Percentiles rank a stretch among this genome's conserved stretches.
phyloP scores from a whole-genome alignment of 352 stramenopile species.

The Vaucheria bursata region DNA sequence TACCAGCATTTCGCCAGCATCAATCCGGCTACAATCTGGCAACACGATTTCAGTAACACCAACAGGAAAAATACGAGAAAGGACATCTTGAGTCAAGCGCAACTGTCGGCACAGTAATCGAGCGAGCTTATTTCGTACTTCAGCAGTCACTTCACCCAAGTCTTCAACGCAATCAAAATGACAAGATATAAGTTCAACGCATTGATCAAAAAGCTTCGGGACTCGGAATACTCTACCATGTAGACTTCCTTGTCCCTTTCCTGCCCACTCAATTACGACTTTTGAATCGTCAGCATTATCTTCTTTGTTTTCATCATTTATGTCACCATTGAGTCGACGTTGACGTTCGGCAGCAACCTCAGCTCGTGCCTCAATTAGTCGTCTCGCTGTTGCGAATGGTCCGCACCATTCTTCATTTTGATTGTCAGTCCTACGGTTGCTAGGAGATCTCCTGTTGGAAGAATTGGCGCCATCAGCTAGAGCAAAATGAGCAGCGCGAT shows the following conservation, averaged over 20 bases:
- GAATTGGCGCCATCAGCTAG: constrained; percentile 4
- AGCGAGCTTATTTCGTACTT: constrained; percentile 31
- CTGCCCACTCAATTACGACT: constrained; percentile 20
- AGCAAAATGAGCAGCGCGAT: constrained; percentile 23
- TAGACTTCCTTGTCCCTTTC: constrained; percentile 16
- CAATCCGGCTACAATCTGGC: constrained; percentile 39
- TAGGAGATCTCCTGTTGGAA: not conserved
- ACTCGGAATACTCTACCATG: constrained; percentile 7
- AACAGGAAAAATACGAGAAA: not conserved
- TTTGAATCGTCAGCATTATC: not conserved
- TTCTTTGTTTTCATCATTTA: not conserved
- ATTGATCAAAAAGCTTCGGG: constrained; percentile 18
- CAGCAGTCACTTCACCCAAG: constrained; percentile 21
- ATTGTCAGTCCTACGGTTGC: not conserved
- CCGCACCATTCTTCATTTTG: not conserved
- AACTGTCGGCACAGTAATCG: constrained; percentile 27
- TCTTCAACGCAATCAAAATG: constrained; percentile 35
- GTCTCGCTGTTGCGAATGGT: not conserved
- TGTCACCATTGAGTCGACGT: not conserved
- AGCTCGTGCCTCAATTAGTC: not conserved
- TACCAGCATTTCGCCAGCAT: constrained; percentile 22
- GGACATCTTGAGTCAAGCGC: constrained; percentile 29
- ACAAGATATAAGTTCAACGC: constrained; percentile 22
- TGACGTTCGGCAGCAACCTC: not conserved
- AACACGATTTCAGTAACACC: constrained; percentile 29